Evolutionary conservation across 352 stramenopile species (phyloP), one percentile per base, ranked within the genome.

Genomic region (Globisporangium emineosum): DNA sequence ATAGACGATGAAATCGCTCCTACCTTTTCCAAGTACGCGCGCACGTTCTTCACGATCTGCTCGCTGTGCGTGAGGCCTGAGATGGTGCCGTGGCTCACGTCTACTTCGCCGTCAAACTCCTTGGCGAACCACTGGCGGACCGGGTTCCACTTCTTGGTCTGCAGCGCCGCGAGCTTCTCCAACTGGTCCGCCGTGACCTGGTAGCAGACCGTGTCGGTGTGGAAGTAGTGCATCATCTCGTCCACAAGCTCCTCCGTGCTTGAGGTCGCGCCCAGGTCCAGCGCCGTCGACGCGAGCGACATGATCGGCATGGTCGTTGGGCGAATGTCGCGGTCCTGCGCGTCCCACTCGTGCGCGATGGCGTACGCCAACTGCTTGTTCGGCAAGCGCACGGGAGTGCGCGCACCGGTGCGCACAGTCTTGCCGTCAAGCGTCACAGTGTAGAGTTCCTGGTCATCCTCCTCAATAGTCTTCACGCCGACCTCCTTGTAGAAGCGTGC

Each of bases 121-220:
- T 89, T 75, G 21, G 69, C 67, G 63, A 96, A 93, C 88, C 88
- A 96, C 69, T 93, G 88, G 70, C 86, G 86, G 33, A 96, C 69
- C 25, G 88, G 78, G 13, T 79, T 75, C 88, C 88, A 96, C 72
- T 93, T 93, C 75, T 94, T 93, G 45, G 89, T 75, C 77, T 96
- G 88, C 47, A 88, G 68, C 53, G 71, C 59, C 47, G 86, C 75
- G n/a, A 96, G 84, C 68, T 92, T 90, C 42, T 93, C 86, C 62
- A 91, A 75, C 62, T 94, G 86, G 57, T 90, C 81, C 23, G 77
- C 83, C 32, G 86, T 91, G 15, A 93, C 81, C 62, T 91, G 79
- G 67, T 92, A 94, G 78, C 86, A 94, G n/a, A 94, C 73, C n/a
- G 86, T 96, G 73, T 96, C 88, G 50, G 86, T 93, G 67, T 93